Base-by-base conservation (phyloP, 306 rosid genomes). In the Rosa multiflora region DNA sequence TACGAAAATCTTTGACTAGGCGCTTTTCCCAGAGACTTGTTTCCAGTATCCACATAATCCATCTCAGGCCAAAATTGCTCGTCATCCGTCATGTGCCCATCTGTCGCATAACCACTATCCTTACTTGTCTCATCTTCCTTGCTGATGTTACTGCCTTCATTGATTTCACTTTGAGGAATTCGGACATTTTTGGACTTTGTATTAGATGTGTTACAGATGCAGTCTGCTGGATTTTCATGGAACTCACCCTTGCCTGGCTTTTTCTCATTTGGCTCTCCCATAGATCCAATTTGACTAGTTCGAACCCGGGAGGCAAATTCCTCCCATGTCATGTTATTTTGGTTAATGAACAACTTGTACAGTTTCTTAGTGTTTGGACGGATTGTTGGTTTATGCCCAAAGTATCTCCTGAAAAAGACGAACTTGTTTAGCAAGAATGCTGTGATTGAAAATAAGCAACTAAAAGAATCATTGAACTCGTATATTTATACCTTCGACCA, bases 241-340 rank as follows among this genome's bases (percentile, higher is more conserved):
- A 92, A 94, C 85, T 89, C 97, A 2, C 97, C 97, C 78, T 76
- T 87, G 20, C 90, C 97, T 0, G 88, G 83, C 70, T 51, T 92
- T 53, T 92, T 75, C 85, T 92, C 98, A 80, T 89, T 88, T 75
- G 98, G 97, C 81, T 89, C 93, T 67, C 98, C 98, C 97, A 90
- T 89, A 89, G 87, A 94, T 35, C 97, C 97, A n/a, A 83, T 80
- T 86, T 94, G 98, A 80, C 59, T 56, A 20, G 87, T 85, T 83
- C 85, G 90, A 81, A 92, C 88, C 43, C 78, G 67, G 66, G 93
- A 87, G 11, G 92, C 83, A 81, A 94, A 94, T 74, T 89, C 91
- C 78, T 84, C 92, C 98, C 98, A 94, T 4, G 91, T 89, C 83
- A 81, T 90, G 80, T 86, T 87, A 29, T 78, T 63, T 76, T 77